These are phyloP conservation scores for Pleurotus platypus DNA, from an alignment of 768 basidiomycete genomes.

Conservation along the genomic window DNA sequence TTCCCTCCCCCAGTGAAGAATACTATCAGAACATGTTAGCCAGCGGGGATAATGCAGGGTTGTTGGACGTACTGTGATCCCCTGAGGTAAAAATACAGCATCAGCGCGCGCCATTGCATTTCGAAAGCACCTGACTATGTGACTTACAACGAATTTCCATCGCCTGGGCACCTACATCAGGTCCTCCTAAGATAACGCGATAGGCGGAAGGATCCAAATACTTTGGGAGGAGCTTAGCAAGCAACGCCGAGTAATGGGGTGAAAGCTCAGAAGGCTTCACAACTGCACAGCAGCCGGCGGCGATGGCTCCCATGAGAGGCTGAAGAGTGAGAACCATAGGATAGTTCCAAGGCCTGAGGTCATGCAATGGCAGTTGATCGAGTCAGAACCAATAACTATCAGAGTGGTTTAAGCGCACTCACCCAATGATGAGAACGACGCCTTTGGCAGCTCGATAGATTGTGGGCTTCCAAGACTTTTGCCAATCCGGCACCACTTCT, in stretches of 20 bases:
- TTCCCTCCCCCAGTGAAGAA: slow-evolving; percentile 25
- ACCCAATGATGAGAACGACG: slow-evolving; percentile 59
- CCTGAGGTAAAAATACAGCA: slow-evolving; percentile 11
- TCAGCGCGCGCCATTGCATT: too few relatives aligned
- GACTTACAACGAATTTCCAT: slow-evolving; percentile 21
- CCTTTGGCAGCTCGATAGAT: slow-evolving; percentile 59
- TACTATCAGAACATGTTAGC: neutral
- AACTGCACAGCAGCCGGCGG: slow-evolving; percentile 67
- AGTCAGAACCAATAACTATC: slow-evolving; percentile 6
- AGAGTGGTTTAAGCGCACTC: slow-evolving; percentile 18
- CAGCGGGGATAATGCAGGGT: neutral
- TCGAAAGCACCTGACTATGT: too few relatives aligned
- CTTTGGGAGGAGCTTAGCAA: slow-evolving; percentile 53
- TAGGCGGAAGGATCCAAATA: slow-evolving; percentile 46
- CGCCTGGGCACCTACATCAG: slow-evolving; percentile 53
- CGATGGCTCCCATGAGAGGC: slow-evolving; percentile 67
- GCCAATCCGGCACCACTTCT: slow-evolving; percentile 36
- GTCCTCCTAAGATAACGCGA: slow-evolving; percentile 53
- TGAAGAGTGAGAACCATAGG: slow-evolving; percentile 43
- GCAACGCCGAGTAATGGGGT: slow-evolving; percentile 42
- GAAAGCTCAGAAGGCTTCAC: slow-evolving; percentile 67
- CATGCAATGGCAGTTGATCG: neutral
- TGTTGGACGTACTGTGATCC: slow-evolving; percentile 22
- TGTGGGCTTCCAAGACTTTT: slow-evolving; percentile 49
- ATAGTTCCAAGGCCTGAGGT: slow-evolving; percentile 65